Evolutionary conservation across 2,329 filamentous ascomycete species (phyloP).

Genomic region (Aphanoascus verrucosus): DNA sequence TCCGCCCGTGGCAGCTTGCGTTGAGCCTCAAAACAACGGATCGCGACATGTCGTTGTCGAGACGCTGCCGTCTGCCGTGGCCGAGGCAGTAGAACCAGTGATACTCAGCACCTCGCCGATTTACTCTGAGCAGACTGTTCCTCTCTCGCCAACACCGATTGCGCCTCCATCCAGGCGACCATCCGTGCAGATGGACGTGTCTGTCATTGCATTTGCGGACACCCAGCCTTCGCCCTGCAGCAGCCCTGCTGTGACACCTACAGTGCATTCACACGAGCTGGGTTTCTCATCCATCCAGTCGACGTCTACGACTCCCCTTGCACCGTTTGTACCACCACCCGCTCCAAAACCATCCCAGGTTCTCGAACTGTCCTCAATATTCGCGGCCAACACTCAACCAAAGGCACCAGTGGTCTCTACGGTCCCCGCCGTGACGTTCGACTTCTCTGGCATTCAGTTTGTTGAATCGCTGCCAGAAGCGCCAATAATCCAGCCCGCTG

Average conservation of each 20-base stretch:
- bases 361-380: slow-evolving; percentile 24
- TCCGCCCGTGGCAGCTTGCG: slow-evolving; percentile 34
- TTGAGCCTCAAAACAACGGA: slow-evolving; percentile 20
- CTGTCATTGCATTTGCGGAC: slow-evolving; percentile 10
- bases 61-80: not conserved
- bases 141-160: slow-evolving; percentile 13
- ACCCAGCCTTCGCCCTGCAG: not conserved
- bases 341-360: slow-evolving; percentile 13
- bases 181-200: slow-evolving; percentile 24
- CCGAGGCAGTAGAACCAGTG: not conserved
- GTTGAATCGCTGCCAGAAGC: slow-evolving; percentile 12
- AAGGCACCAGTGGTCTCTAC: slow-evolving; percentile 14
- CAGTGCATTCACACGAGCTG: slow-evolving; percentile 2
- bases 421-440: not conserved
- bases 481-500: slow-evolving; percentile 19
- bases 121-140: slow-evolving; percentile 7
- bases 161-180: slow-evolving; percentile 15
- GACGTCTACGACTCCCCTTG: slow-evolving; percentile 10
- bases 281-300: slow-evolving; percentile 14
- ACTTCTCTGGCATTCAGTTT: slow-evolving; percentile 18
- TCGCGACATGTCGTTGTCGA: not conserved
- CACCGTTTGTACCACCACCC: not conserved
- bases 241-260: not conserved
- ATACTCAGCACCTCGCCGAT: slow-evolving; percentile 1
- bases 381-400: slow-evolving; percentile 18